Evolutionary conservation across 2,329 filamentous ascomycete genomes (phyloP).

Genomic region (Aspergillus amoenus): DNA sequence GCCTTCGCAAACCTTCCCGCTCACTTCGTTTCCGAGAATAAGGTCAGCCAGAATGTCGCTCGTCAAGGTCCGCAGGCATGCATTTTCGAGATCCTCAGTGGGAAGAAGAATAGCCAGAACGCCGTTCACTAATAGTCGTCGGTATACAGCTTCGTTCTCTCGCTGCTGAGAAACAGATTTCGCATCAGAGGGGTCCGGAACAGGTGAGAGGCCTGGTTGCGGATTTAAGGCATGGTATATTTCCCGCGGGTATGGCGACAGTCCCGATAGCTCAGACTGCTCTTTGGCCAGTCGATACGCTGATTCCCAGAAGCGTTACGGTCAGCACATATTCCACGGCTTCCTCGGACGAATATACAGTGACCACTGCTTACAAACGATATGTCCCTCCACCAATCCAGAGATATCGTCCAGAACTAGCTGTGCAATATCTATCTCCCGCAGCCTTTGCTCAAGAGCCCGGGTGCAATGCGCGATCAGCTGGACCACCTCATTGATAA

Average conservation of each 20-base stretch:
- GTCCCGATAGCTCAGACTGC: slow-evolving; percentile 57
- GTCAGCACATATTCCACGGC: slow-evolving; percentile 19
- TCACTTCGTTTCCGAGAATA: slow-evolving; percentile 78
- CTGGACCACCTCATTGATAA: slow-evolving; percentile 83
- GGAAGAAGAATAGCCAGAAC: slow-evolving; percentile 81
- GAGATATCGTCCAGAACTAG: slow-evolving; percentile 86
- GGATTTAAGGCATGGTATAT: slow-evolving; percentile 84
- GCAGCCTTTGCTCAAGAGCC: slow-evolving; percentile 79
- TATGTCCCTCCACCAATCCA: slow-evolving; percentile 74
- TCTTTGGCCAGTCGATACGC: slow-evolving; percentile 71
- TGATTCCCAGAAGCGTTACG: slow-evolving; percentile 35
- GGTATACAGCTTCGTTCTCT: slow-evolving; percentile 78
- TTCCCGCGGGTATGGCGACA: slow-evolving; percentile 62
- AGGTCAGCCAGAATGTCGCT: slow-evolving; percentile 87
- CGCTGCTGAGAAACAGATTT: slow-evolving; percentile 60
- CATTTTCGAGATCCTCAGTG: slow-evolving; percentile 87
- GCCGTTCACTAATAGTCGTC: slow-evolving; percentile 82
- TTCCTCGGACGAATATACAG: background rate
- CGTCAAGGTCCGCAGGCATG: slow-evolving; percentile 78
- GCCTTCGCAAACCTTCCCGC: slow-evolving; percentile 77
- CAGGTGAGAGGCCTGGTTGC: slow-evolving; percentile 75
- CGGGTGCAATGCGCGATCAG: slow-evolving; percentile 90
- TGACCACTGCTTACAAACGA: slow-evolving; percentile 60
- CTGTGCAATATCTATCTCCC: slow-evolving; percentile 78
- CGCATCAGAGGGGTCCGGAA: slow-evolving; percentile 60